These are phyloP conservation scores for Alliaria petiolata DNA, from an alignment of 345 rosid species.

Conservation along the genomic window DNA sequence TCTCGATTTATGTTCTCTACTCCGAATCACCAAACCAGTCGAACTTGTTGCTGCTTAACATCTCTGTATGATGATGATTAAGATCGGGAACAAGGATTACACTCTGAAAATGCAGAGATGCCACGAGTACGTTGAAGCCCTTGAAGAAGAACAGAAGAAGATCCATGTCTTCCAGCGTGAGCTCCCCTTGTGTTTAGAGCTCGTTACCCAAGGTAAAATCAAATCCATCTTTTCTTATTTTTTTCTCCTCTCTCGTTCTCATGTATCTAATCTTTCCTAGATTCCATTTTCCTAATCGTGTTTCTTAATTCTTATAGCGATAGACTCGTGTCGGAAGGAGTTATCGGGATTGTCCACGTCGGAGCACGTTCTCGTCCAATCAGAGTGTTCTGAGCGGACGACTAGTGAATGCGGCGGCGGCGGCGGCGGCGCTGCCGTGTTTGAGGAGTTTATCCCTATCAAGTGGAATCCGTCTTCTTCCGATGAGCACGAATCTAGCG, in stretches of 20 bases:
- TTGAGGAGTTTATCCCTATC: conserved; percentile 82
- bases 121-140: conserved; percentile 53
- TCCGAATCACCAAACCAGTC: neutral
- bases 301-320: conserved; percentile 37
- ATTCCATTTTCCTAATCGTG: neutral
- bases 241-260: neutral
- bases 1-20: neutral
- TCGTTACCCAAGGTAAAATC: conserved; percentile 65
- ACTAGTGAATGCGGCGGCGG: conserved; percentile 47
- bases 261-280: too few relatives aligned
- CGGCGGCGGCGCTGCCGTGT: conserved; percentile 43
- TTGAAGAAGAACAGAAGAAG: conserved; percentile 78
- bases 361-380: conserved; percentile 48
- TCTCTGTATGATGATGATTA: neutral
- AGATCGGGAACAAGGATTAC: conserved; percentile 35
- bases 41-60: neutral
- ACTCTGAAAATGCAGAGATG: conserved; percentile 49
- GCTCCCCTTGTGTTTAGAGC: conserved; percentile 88
- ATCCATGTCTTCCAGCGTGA: conserved; percentile 83
- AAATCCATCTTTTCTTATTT: neutral
- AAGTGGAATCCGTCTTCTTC: conserved; percentile 35
- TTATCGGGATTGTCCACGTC: conserved; percentile 48
- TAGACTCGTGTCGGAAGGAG: conserved; percentile 65
- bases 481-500: conserved; percentile 37
- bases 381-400: conserved; percentile 81